phyloP scores from a whole-genome alignment of 2,329 filamentous ascomycete genomes.

The Bertia moriformis region DNA sequence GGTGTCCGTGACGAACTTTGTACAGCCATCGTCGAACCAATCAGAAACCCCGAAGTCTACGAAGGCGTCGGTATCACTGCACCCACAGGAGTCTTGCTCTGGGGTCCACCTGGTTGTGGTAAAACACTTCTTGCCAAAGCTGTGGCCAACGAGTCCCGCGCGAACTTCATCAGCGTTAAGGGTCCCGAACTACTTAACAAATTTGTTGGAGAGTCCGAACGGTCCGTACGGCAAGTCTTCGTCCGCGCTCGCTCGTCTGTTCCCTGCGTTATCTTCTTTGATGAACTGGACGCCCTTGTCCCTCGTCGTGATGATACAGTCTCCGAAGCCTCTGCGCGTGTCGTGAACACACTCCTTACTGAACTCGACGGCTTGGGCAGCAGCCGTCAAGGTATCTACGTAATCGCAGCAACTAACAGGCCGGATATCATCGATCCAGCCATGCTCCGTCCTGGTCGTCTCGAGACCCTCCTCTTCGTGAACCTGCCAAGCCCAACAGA shows the following conservation, averaged over 20 bases:
- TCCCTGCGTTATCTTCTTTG: slow-evolving; percentile 94
- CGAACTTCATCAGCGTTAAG: slow-evolving; percentile 97
- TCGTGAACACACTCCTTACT: slow-evolving; percentile 88
- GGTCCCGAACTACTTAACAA: slow-evolving; percentile 94
- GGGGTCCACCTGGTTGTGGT: slow-evolving; percentile 91
- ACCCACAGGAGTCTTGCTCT: slow-evolving; percentile 78
- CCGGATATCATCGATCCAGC: slow-evolving; percentile 94
- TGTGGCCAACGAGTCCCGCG: slow-evolving; percentile 85
- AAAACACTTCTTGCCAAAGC: slow-evolving; percentile 95
- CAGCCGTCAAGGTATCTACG: slow-evolving; percentile 66
- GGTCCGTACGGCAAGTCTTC: slow-evolving; percentile 84
- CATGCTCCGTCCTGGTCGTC: slow-evolving; percentile 78
- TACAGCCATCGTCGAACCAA: slow-evolving; percentile 78
- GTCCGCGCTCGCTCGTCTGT: slow-evolving; percentile 70
- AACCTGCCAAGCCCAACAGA: slow-evolving; percentile 69
- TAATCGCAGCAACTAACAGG: slow-evolving; percentile 87
- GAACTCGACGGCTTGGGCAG: slow-evolving; percentile 78
- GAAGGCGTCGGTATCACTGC: slow-evolving; percentile 63
- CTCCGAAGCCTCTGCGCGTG: slow-evolving; percentile 70
- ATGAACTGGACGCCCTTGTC: slow-evolving; percentile 87
- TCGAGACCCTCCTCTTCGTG: slow-evolving; percentile 80
- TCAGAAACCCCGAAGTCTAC: slow-evolving; percentile 68
- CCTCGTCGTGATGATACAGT: slow-evolving; percentile 66
- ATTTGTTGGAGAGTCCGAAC: slow-evolving; percentile 91
- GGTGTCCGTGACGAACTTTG: slow-evolving; percentile 69